phyloP scores from a whole-genome alignment of 345 rosid genomes.

The Draba incana region DNA sequence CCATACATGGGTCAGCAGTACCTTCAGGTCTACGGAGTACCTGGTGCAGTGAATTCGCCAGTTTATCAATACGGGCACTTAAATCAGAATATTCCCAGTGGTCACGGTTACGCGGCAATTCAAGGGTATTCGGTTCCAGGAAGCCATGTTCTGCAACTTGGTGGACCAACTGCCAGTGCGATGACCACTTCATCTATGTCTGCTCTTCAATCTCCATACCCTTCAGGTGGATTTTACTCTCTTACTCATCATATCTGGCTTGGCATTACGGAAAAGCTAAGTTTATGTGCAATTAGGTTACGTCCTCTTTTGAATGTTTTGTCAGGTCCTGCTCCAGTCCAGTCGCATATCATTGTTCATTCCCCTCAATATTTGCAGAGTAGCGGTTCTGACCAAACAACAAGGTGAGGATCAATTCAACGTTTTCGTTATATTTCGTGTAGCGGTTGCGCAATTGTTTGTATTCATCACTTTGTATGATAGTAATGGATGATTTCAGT shows the following conservation, averaged over 20 bases:
- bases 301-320: slow-evolving; percentile 14
- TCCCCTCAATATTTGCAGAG: slow-evolving; percentile 78
- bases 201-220: slow-evolving; percentile 72
- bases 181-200: slow-evolving; percentile 70
- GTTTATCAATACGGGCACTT: slow-evolving; percentile 70
- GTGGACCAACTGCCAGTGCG: slow-evolving; percentile 63
- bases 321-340: slow-evolving; percentile 51
- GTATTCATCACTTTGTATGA: slow-evolving; percentile 5
- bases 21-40: slow-evolving; percentile 80
- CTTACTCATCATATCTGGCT: background rate
- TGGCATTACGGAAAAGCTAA: background rate
- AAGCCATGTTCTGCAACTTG: slow-evolving; percentile 74
- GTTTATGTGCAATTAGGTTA: slow-evolving; percentile 12
- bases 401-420: slow-evolving; percentile 53
- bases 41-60: slow-evolving; percentile 64
- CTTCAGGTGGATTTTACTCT: slow-evolving; percentile 53
- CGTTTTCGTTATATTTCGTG: background rate
- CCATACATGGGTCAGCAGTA: slow-evolving; percentile 81
- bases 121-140: slow-evolving; percentile 85
- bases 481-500: slow-evolving; percentile 33
- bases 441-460: background rate
- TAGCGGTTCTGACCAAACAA: slow-evolving; percentile 77
- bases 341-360: slow-evolving; percentile 66
- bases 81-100: slow-evolving; percentile 63
- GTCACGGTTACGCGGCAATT: slow-evolving; percentile 65